phyloP scores from a whole-genome alignment of 495 filamentous ascomycete genomes.

The Monascus purpureus region DNA sequence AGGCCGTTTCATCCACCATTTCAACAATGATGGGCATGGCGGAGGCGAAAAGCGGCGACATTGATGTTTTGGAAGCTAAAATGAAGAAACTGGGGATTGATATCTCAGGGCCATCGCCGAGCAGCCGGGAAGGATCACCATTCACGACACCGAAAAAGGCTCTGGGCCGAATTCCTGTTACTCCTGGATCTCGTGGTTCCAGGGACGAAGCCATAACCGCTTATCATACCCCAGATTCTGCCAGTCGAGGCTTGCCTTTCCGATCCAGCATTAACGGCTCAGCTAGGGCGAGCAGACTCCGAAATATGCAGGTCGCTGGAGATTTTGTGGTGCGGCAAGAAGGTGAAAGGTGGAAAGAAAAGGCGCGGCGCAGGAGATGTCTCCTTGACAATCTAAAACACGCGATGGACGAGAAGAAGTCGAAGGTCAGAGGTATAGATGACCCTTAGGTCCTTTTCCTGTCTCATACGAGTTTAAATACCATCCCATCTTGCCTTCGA shows the following conservation, averaged over 20 bases:
- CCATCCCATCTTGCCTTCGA: too few relatives aligned
- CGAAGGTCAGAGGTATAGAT: slow-evolving; percentile 22
- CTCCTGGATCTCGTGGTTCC: slow-evolving; percentile 26
- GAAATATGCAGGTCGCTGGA: slow-evolving; percentile 18
- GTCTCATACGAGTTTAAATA: slow-evolving; percentile 2
- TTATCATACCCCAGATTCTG: slow-evolving; percentile 44
- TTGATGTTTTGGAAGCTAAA: slow-evolving; percentile 77
- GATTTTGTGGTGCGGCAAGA: slow-evolving; percentile 38
- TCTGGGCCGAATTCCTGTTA: slow-evolving; percentile 20
- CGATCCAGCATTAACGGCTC: slow-evolving; percentile 33
- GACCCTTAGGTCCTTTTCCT: slow-evolving; percentile 13
- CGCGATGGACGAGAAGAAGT: slow-evolving; percentile 24
- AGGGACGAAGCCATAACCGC: slow-evolving; percentile 24
- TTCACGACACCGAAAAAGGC: slow-evolving; percentile 43
- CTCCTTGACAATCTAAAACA: slow-evolving; percentile 32
- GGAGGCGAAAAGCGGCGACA: slow-evolving; percentile 72
- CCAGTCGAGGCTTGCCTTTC: slow-evolving; percentile 22
- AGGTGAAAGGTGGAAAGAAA: slow-evolving; percentile 42
- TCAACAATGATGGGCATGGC: slow-evolving; percentile 84
- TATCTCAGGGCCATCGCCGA: slow-evolving; percentile 25
- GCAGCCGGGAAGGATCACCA: slow-evolving; percentile 44
- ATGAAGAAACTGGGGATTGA: slow-evolving; percentile 56
- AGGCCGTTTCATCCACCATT: slow-evolving; percentile 83
- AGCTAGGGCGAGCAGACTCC: slow-evolving; percentile 30
- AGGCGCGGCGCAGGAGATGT: slow-evolving; percentile 37